Conservation (phyloP, 2,329 filamentous ascomycete genomes). For the Mycosphaerella sp. region DNA sequence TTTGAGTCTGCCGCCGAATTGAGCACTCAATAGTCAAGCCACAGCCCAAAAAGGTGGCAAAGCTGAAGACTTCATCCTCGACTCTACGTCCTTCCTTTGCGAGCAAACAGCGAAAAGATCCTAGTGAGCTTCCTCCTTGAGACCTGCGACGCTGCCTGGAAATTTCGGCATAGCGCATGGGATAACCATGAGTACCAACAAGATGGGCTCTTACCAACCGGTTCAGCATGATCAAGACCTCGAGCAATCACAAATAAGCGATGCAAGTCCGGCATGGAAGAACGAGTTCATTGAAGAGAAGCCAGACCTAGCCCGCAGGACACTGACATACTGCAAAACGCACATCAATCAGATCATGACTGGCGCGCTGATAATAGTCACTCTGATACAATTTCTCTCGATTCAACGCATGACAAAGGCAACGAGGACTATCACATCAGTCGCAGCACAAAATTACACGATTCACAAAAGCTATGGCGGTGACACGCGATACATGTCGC, state of each 20-base stretch:
- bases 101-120: neutral
- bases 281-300: neutral
- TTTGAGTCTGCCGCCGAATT: neutral
- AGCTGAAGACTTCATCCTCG: neutral
- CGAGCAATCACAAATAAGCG: neutral
- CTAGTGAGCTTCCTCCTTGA: neutral
- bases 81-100: neutral
- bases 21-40: neutral
- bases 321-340: neutral
- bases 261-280: neutral
- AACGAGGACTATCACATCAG: slow-evolving; percentile 1
- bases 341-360: slow-evolving; percentile 4
- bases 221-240: neutral
- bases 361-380: neutral
- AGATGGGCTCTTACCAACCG: slow-evolving; percentile 5
- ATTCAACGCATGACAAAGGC: slow-evolving; percentile 5
- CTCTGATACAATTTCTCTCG: slow-evolving; percentile 4
- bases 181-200: neutral
- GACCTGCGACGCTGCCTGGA: neutral
- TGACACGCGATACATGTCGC: slow-evolving; percentile 13
- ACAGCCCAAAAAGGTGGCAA: neutral
- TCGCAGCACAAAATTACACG: slow-evolving; percentile 1
- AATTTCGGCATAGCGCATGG: neutral
- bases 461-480: slow-evolving; percentile 3
- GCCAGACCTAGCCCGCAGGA: slow-evolving; percentile 1